These are phyloP conservation scores for Podaxis sp. DNA, from an alignment of 768 basidiomycete species.

Conservation along the genomic window DNA sequence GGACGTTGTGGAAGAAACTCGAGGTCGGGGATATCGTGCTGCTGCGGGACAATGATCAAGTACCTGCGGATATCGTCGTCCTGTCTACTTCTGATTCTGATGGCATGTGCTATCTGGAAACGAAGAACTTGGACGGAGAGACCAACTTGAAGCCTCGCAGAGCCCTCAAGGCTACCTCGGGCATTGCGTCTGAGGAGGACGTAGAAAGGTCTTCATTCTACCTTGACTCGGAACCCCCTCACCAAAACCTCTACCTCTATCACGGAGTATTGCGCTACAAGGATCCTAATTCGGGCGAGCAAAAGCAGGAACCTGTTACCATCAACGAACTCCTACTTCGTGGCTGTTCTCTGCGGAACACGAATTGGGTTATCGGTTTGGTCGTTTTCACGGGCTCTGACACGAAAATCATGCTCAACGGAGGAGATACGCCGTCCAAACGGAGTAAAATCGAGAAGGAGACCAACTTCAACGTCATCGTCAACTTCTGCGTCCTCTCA, in stretches of 20 bases:
- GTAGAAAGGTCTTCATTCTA: conserved; percentile 83
- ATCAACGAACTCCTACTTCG: conserved; percentile 94
- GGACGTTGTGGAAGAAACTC: conserved; percentile 98
- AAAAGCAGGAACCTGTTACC: conserved; percentile 68
- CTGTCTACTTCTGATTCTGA: conserved; percentile 91
- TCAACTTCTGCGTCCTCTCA: conserved; percentile 83
- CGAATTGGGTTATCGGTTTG: conserved; percentile 90
- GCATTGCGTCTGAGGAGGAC: conserved; percentile 84
- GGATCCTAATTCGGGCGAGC: conserved; percentile 48
- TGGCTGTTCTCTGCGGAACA: conserved; percentile 88
- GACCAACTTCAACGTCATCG: conserved; percentile 96
- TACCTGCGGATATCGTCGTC: conserved; percentile 94
- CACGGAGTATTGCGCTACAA: conserved; percentile 82
- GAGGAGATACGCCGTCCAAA: conserved; percentile 93
- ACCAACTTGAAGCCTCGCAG: conserved; percentile 92
- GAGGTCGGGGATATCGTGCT: conserved; percentile 97
- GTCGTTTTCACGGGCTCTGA: conserved; percentile 93
- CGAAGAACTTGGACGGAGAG: conserved; percentile 97
- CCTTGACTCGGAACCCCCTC: conserved; percentile 91
- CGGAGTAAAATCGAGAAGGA: conserved; percentile 97
- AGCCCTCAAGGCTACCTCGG: conserved; percentile 72
- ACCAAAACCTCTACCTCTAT: conserved; percentile 90
- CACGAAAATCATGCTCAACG: conserved; percentile 90
- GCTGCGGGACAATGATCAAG: conserved; percentile 90
- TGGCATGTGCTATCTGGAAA: conserved; percentile 93